phyloP scores from a whole-genome alignment of 352 stramenopile species.

The Pseudoperonospora humuli region DNA sequence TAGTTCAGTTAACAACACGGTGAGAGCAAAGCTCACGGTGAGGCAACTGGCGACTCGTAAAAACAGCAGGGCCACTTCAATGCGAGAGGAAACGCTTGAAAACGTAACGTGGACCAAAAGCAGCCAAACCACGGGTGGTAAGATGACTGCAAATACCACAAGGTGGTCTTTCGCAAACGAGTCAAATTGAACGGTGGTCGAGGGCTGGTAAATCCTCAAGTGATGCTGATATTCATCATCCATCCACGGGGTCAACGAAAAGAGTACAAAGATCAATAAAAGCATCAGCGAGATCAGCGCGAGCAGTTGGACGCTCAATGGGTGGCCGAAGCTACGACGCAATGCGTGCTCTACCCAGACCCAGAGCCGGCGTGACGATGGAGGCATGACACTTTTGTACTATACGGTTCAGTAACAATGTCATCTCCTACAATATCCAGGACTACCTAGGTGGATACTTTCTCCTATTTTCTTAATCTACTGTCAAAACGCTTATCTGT shows the following conservation, averaged over 20 bases:
- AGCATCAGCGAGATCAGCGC: conserved; percentile 34
- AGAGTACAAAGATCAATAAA: conserved; percentile 42
- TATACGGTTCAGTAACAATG: too few relatives aligned
- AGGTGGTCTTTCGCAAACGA: conserved; percentile 68
- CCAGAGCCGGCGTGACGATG: conserved; percentile 11
- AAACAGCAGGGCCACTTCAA: conserved; percentile 48
- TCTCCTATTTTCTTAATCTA: too few relatives aligned
- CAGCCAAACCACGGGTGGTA: conserved; percentile 49
- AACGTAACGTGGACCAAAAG: conserved; percentile 62
- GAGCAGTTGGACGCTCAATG: conserved; percentile 48
- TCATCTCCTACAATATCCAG: too few relatives aligned
- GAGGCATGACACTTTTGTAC: too few relatives aligned
- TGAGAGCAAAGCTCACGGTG: conserved; percentile 58
- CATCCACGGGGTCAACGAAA: conserved; percentile 46
- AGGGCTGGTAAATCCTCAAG: conserved; percentile 36
- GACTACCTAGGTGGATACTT: too few relatives aligned
- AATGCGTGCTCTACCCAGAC: conserved; percentile 35
- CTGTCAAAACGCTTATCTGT: too few relatives aligned
- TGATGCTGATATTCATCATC: conserved; percentile 48
- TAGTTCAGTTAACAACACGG: conserved; percentile 70
- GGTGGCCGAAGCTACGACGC: conserved; percentile 49
- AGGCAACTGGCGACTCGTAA: conserved; percentile 58
- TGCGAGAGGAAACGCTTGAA: conserved; percentile 34
- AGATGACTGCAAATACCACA: conserved; percentile 58
- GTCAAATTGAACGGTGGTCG: conserved; percentile 36